These are phyloP conservation scores for Pseudonitzschia multiseries DNA, from an alignment of 108 stramenopile species.

Conservation along the genomic window DNA sequence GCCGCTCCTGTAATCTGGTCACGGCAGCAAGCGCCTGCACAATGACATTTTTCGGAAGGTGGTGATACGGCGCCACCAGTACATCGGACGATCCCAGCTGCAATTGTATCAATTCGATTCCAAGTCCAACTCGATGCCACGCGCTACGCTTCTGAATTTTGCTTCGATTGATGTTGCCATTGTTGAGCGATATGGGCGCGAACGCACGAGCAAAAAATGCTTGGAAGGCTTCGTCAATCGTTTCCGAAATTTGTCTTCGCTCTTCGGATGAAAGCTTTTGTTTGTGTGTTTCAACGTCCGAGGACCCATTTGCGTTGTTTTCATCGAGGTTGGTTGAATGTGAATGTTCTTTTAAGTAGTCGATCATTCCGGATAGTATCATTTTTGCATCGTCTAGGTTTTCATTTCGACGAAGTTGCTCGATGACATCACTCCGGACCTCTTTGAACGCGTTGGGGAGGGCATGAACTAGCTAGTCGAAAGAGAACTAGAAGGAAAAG, in stretches of 20 bases:
- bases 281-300: too few species aligned
- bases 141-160: neutral
- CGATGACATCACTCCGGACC: constrained; percentile 15
- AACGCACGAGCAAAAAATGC: constrained; percentile 45
- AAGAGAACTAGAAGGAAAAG: neutral
- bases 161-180: constrained; percentile 2
- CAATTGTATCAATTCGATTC: constrained; percentile 50
- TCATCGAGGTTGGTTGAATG: too few species aligned
- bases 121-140: constrained; percentile 39
- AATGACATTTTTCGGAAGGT: constrained; percentile 48
- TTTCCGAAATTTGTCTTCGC: constrained; percentile 19
- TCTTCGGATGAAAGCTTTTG: constrained; percentile 2
- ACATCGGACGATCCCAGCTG: constrained; percentile 40
- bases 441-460: neutral
- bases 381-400: constrained; percentile 24
- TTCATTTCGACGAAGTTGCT: constrained; percentile 9
- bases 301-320: too few species aligned
- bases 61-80: constrained; percentile 48
- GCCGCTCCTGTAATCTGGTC: constrained; percentile 37
- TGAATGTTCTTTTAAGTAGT: constrained; percentile 21
- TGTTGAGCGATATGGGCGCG: constrained; percentile 35
- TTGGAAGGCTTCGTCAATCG: constrained; percentile 51
- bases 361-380: constrained; percentile 23
- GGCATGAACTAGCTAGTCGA: neutral
- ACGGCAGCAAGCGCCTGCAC: constrained; percentile 57